Evolutionary conservation across 1,284 basidiomycete genomes (phyloP).

Genomic region (Melampsora allii-populina): DNA sequence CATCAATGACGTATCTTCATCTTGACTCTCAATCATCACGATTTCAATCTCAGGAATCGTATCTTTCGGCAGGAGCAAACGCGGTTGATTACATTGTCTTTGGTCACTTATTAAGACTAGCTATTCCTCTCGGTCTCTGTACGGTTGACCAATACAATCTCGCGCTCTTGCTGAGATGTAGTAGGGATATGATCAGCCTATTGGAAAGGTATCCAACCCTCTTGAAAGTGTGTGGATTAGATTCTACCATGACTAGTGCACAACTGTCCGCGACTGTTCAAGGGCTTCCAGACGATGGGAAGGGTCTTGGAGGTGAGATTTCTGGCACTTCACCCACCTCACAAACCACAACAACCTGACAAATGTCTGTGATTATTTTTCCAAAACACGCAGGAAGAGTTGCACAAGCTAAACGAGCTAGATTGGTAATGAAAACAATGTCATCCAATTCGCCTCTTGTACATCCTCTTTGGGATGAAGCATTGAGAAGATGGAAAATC

Average conservation of each 20-base stretch:
- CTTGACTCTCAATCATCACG: not conserved
- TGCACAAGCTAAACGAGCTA: constrained; percentile 41
- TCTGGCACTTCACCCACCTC: not conserved
- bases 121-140: constrained; percentile 41
- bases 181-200: constrained; percentile 35
- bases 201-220: constrained; percentile 33
- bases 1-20: not conserved
- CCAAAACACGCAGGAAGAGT: constrained; percentile 22
- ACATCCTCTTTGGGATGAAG: constrained; percentile 40
- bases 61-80: constrained; percentile 5
- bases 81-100: constrained; percentile 32
- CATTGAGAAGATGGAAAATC: constrained; percentile 35
- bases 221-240: constrained; percentile 20
- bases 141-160: constrained; percentile 42
- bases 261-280: constrained; percentile 32
- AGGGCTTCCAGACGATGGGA: constrained; percentile 40
- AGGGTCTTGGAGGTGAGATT: constrained; percentile 35
- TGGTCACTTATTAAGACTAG: constrained; percentile 23
- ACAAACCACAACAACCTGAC: not conserved
- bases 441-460: constrained; percentile 22
- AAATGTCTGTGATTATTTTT: not conserved
- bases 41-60: not conserved
- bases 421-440: constrained; percentile 36
- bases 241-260: constrained; percentile 18
- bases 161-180: constrained; percentile 33